These are phyloP conservation scores for Fusarium hainanense DNA, from an alignment of 2,329 filamentous ascomycete species.

Conservation along the genomic window DNA sequence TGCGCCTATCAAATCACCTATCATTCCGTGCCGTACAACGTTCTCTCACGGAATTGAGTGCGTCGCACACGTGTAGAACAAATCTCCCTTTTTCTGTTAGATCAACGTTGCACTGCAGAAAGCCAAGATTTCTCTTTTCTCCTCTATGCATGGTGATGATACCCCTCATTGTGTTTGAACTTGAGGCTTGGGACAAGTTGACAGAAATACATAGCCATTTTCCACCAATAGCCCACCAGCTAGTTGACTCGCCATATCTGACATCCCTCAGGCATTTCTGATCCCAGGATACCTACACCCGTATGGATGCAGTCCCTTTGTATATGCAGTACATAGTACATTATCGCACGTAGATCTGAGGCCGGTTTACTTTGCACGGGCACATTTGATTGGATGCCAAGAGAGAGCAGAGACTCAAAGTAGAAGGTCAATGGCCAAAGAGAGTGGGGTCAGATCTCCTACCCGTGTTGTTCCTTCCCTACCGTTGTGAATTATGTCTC, in stretches of 20 bases:
- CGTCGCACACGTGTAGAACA: conserved; percentile 22
- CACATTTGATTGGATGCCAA: neutral
- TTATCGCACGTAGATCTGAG: neutral
- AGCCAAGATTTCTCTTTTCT: conserved; percentile 29
- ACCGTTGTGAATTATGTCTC: neutral
- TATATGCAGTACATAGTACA: neutral
- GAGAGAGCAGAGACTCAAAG: neutral
- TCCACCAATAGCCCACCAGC: neutral
- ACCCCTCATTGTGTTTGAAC: neutral
- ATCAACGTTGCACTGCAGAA: conserved; percentile 8
- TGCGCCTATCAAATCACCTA: neutral
- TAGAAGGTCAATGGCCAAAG: neutral
- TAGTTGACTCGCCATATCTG: neutral
- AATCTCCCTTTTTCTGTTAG: conserved; percentile 1
- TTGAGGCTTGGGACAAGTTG: neutral
- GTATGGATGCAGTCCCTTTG: neutral
- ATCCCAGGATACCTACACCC: neutral
- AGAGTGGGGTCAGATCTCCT: neutral
- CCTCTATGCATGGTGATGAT: conserved; percentile 8
- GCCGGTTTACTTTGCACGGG: neutral
- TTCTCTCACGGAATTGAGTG: neutral
- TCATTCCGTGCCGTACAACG: neutral
- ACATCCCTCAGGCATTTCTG: neutral
- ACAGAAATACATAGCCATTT: neutral
- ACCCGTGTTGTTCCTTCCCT: neutral